Conservation (phyloP, 1,139 yeast genomes). For the Hansenula sp. region DNA sequence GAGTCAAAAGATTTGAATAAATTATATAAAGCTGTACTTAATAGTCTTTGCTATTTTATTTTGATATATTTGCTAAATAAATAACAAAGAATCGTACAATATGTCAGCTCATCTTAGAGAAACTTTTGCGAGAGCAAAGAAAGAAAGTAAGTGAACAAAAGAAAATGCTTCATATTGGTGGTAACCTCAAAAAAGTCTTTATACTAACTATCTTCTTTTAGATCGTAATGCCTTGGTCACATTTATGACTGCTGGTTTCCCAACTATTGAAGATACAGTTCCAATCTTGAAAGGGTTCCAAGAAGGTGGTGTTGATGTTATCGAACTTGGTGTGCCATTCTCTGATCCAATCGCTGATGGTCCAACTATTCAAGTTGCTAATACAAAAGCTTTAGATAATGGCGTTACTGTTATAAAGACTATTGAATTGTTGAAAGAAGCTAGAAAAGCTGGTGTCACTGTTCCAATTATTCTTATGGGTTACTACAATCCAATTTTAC, state of each 20-base stretch:
- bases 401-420: constrained; percentile 71
- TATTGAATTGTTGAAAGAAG: constrained; percentile 65
- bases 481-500: constrained; percentile 89
- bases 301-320: constrained; percentile 91
- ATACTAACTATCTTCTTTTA: constrained; percentile 4
- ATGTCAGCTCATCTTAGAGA: constrained; percentile 70
- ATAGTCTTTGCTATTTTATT: too few species aligned
- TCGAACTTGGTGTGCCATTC: constrained; percentile 94
- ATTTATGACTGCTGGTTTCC: constrained; percentile 93
- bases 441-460: constrained; percentile 78
- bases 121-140: constrained; percentile 67
- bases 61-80: too few species aligned
- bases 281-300: constrained; percentile 86
- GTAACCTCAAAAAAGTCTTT: background rate
- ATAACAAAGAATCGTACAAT: background rate
- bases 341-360: constrained; percentile 99
- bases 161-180: too few species aligned
- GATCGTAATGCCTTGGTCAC: constrained; percentile 87
- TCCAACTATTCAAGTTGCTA: constrained; percentile 89
- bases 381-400: constrained; percentile 71
- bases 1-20: too few species aligned
- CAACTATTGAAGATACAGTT: constrained; percentile 80
- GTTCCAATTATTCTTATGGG: constrained; percentile 95
- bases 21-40: too few species aligned
- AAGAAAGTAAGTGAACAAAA: constrained; percentile 36